Evolutionary conservation across 2,329 filamentous ascomycete genomes (phyloP).

Genomic region (Sclerotiophoma versabilis): DNA sequence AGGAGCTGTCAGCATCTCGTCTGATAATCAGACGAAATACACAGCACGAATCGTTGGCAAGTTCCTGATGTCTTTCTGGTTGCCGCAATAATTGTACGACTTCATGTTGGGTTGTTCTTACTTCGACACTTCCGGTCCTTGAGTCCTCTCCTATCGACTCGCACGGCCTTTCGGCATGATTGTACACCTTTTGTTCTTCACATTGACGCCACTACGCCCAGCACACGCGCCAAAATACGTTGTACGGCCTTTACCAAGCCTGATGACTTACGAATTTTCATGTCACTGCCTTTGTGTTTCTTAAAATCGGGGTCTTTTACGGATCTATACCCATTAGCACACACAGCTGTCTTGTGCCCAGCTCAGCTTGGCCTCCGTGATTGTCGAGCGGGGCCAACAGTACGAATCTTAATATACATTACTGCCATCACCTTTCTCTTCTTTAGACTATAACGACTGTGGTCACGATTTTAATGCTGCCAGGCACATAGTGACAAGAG

Average conservation of each 20-base stretch:
- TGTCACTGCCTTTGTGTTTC: background rate
- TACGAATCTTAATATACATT: background rate
- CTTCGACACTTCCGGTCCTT: background rate
- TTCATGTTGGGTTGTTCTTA: background rate
- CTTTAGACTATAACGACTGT: too few species aligned
- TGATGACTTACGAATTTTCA: conserved; percentile 11
- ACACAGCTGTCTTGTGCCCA: background rate
- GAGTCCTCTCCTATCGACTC: background rate
- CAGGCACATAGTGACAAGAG: conserved; percentile 1
- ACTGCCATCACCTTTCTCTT: too few species aligned
- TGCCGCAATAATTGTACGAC: conserved; percentile 24
- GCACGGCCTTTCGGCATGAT: background rate
- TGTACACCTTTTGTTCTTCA: background rate
- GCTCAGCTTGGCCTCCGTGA: too few species aligned
- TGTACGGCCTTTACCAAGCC: background rate
- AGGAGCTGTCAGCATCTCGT: conserved; percentile 48
- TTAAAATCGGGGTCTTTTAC: background rate
- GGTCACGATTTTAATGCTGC: too few species aligned
- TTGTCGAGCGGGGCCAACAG: too few species aligned
- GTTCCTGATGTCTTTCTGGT: conserved; percentile 51
- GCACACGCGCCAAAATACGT: conserved; percentile 2
- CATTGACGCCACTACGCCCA: background rate
- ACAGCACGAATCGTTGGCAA: conserved; percentile 53
- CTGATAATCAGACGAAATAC: conserved; percentile 50
- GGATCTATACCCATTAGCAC: background rate